Evolutionary conservation across 1,139 yeast species (phyloP).

Genomic region (Pneumocystis sp.): DNA sequence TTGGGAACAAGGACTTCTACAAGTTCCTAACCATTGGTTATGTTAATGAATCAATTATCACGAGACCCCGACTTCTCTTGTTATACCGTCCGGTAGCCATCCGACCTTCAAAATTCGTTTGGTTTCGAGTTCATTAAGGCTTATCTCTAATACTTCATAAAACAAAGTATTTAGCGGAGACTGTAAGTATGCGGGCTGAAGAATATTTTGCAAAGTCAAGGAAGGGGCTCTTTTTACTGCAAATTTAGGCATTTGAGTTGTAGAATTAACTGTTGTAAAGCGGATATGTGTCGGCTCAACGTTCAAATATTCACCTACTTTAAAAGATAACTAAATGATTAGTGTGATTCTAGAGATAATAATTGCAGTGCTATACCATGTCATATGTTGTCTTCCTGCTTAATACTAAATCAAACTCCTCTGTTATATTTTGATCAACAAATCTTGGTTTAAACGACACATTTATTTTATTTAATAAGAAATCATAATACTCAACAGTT

Average conservation of each 20-base stretch:
- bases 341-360: not conserved
- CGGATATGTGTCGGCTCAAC: conserved; percentile 52
- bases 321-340: conserved; percentile 30
- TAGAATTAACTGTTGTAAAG: conserved; percentile 33
- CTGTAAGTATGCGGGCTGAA: conserved; percentile 27
- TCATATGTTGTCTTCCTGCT: conserved; percentile 45
- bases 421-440: conserved; percentile 23
- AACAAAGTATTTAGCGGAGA: conserved; percentile 24
- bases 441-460: conserved; percentile 40
- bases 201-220: conserved; percentile 31
- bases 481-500: conserved; percentile 44
- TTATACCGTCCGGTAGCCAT: conserved; percentile 25
- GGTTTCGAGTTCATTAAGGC: conserved; percentile 62
- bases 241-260: conserved; percentile 24
- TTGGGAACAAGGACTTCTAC: conserved; percentile 58
- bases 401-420: conserved; percentile 51
- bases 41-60: not conserved
- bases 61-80: conserved; percentile 23
- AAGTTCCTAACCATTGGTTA: conserved; percentile 28
- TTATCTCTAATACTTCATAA: conserved; percentile 63
- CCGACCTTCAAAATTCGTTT: conserved; percentile 42
- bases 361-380: conserved; percentile 20
- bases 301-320: conserved; percentile 39
- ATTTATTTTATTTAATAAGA: conserved; percentile 51
- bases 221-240: conserved; percentile 20